Percentiles rank a stretch among this genome's conserved stretches.
Conservation (phyloP, 495 filamentous ascomycete species). For the Xylaria grammica region DNA sequence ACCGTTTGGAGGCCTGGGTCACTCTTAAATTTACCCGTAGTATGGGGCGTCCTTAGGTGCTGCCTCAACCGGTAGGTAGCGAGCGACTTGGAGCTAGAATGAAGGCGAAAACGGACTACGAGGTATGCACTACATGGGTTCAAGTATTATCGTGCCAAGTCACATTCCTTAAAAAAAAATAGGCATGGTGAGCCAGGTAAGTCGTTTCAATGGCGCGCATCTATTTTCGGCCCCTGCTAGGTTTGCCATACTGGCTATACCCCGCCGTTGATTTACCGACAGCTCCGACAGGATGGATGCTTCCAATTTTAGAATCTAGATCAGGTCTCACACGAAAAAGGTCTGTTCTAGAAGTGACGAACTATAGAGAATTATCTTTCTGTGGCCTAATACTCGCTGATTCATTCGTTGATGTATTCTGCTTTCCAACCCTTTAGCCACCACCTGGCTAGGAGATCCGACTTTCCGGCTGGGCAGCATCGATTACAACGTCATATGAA, state of each 20-base stretch:
- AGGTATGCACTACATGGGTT: too few species aligned
- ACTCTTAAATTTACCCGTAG: too few species aligned
- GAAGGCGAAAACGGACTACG: too few species aligned
- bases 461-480: background rate
- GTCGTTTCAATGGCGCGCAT: background rate
- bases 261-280: background rate
- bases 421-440: background rate
- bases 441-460: slow-evolving; percentile 2
- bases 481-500: background rate
- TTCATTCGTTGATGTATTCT: background rate
- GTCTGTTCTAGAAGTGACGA: background rate
- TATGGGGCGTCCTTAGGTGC: too few species aligned
- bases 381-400: background rate
- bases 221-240: slow-evolving; percentile 8
- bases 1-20: too few species aligned
- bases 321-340: background rate
- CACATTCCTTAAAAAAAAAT: too few species aligned
- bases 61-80: too few species aligned
- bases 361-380: background rate
- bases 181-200: too few species aligned
- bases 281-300: slow-evolving; percentile 1
- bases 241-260: background rate
- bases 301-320: slow-evolving; percentile 17
- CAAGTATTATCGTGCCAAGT: too few species aligned
- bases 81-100: too few species aligned